Evolutionary conservation across 129 eudicot species (phyloP).

Genomic region (Pseudognaphalium luteoalbum): DNA sequence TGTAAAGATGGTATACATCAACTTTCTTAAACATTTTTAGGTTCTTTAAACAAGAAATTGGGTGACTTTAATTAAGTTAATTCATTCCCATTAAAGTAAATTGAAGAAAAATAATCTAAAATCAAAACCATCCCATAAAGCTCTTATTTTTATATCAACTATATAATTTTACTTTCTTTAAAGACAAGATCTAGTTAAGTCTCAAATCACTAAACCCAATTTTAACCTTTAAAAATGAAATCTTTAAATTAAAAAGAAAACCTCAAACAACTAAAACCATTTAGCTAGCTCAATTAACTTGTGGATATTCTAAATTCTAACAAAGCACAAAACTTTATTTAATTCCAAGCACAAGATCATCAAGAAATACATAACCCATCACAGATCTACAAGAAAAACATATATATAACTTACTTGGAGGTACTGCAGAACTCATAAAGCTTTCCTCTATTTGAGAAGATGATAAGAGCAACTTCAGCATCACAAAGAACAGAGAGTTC

Average conservation of each 20-base stretch:
- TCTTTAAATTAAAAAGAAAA: conserved; percentile 5
- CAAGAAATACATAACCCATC: conserved; percentile 19
- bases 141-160: conserved; percentile 1
- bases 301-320: not conserved
- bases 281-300: not conserved
- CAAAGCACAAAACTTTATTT: not conserved
- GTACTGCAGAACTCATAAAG: conserved; percentile 75
- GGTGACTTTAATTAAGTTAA: not conserved
- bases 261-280: not conserved
- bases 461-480: conserved; percentile 85
- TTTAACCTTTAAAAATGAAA: not conserved
- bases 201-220: conserved; percentile 21
- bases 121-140: not conserved
- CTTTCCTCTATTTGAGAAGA: conserved; percentile 65
- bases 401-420: conserved; percentile 44
- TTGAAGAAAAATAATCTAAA: not conserved
- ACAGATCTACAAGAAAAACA: conserved; percentile 32
- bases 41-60: not conserved
- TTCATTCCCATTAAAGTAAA: conserved; percentile 3
- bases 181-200: conserved; percentile 31
- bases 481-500: conserved; percentile 90
- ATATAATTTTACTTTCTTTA: not conserved
- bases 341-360: conserved; percentile 11
- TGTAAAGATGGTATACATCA: conserved; percentile 5
- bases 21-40: not conserved